Conservation (phyloP, 371 early-diverging fungal species). For the Apophysomyces sp. region DNA sequence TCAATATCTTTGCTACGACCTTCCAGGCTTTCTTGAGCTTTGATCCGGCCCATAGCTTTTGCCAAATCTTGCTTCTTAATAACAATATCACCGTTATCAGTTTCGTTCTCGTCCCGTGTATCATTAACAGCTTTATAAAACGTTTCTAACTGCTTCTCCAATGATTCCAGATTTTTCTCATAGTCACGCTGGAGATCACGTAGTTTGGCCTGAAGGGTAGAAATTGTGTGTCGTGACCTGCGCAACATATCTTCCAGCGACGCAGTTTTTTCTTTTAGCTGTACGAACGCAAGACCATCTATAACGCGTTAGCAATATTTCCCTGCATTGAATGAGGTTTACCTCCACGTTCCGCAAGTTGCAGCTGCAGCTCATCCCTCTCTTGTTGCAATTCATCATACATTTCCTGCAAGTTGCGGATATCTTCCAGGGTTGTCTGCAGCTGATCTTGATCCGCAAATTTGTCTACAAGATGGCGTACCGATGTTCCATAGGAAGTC, state of each 20-base stretch:
- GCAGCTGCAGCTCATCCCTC: constrained; percentile 51
- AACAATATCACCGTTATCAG: constrained; percentile 23
- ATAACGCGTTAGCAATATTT: not conserved
- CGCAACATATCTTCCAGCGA: constrained; percentile 79
- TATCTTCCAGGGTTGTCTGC: constrained; percentile 63
- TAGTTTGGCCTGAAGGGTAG: constrained; percentile 71
- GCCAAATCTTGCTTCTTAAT: constrained; percentile 32
- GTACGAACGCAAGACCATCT: constrained; percentile 37
- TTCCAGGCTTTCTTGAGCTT: constrained; percentile 44
- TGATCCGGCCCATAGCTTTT: constrained; percentile 36
- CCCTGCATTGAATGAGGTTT: not conserved
- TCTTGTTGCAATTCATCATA: constrained; percentile 36
- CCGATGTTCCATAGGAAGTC: constrained; percentile 61
- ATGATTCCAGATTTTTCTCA: constrained; percentile 61
- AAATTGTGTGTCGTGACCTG: constrained; percentile 79
- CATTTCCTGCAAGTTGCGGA: constrained; percentile 50
- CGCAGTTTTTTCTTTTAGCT: constrained; percentile 71
- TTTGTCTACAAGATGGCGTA: constrained; percentile 74
- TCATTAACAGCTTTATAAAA: constrained; percentile 64
- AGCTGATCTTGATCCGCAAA: constrained; percentile 80
- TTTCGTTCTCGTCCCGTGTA: constrained; percentile 37
- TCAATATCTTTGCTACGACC: constrained; percentile 20
- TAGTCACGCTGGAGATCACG: constrained; percentile 68
- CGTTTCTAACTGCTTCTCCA: constrained; percentile 75
- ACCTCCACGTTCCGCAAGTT: constrained; percentile 37